Evolutionary conservation across 306 rosid genomes (phyloP).

Genomic region (Chamaecrista fasciculata): DNA sequence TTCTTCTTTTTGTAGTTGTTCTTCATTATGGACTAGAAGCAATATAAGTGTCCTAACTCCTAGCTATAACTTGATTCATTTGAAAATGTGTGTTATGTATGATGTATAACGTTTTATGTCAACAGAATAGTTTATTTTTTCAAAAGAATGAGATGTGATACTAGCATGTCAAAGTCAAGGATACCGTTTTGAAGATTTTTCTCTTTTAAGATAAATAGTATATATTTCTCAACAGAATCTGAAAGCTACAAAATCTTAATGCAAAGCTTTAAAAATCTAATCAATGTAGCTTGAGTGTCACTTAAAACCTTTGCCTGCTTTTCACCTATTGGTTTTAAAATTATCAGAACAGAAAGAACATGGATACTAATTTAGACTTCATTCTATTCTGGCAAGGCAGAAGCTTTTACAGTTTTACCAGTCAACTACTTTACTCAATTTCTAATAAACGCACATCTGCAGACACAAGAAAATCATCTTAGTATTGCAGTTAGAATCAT

Average conservation of each 20-base stretch:
- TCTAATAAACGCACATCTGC: not conserved
- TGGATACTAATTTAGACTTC: not conserved
- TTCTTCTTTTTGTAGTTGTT: not conserved
- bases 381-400: conserved; percentile 17
- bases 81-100: not conserved
- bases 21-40: not conserved
- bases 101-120: not conserved
- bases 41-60: not conserved
- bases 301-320: not conserved
- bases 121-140: not conserved
- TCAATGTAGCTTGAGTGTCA: not conserved
- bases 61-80: not conserved
- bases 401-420: not conserved
- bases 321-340: not conserved
- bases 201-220: not conserved
- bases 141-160: not conserved
- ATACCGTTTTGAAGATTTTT: not conserved
- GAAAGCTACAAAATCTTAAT: not conserved
- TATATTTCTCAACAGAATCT: not conserved
- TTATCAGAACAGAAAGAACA: not conserved
- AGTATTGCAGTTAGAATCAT: not conserved
- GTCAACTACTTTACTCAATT: not conserved
- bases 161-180: not conserved
- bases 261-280: not conserved
- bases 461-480: not conserved